Conservation (phyloP, 495 filamentous ascomycete genomes). For the Diplogelasinospora grovesii region DNA sequence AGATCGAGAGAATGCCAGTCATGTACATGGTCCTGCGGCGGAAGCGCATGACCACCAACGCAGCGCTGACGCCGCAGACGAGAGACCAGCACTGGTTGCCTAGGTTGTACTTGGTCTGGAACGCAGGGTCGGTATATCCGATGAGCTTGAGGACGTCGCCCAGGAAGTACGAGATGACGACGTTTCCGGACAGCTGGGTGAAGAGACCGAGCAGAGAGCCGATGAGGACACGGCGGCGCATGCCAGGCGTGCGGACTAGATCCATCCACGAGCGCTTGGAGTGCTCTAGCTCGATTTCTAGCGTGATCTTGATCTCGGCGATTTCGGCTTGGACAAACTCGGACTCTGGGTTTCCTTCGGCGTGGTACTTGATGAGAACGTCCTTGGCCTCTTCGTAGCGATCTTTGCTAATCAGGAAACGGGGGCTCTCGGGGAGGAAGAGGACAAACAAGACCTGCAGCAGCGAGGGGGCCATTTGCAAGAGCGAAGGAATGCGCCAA, state of each 20-base stretch:
- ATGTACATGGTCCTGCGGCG: constrained; percentile 56
- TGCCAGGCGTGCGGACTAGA: constrained; percentile 48
- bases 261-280: constrained; percentile 52
- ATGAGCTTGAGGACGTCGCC: constrained; percentile 44
- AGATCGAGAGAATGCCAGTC: constrained; percentile 44
- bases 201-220: constrained; percentile 53
- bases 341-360: constrained; percentile 50
- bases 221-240: constrained; percentile 50
- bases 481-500: constrained; percentile 56
- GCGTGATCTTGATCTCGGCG: constrained; percentile 53
- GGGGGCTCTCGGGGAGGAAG: constrained; percentile 54
- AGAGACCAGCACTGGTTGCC: constrained; percentile 54
- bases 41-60: constrained; percentile 49
- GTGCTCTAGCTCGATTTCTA: constrained; percentile 49
- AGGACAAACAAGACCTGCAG: constrained; percentile 52
- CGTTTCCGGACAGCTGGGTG: constrained; percentile 59
- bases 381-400: constrained; percentile 49
- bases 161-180: constrained; percentile 55
- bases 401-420: constrained; percentile 55
- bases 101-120: constrained; percentile 51
- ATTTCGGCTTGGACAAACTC: constrained; percentile 53
- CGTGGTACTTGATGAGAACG: constrained; percentile 56
- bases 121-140: constrained; percentile 44
- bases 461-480: constrained; percentile 49
- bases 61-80: constrained; percentile 46